These are phyloP conservation scores for Cubamyces sp. DNA, from an alignment of 768 basidiomycete species.

Conservation along the genomic window DNA sequence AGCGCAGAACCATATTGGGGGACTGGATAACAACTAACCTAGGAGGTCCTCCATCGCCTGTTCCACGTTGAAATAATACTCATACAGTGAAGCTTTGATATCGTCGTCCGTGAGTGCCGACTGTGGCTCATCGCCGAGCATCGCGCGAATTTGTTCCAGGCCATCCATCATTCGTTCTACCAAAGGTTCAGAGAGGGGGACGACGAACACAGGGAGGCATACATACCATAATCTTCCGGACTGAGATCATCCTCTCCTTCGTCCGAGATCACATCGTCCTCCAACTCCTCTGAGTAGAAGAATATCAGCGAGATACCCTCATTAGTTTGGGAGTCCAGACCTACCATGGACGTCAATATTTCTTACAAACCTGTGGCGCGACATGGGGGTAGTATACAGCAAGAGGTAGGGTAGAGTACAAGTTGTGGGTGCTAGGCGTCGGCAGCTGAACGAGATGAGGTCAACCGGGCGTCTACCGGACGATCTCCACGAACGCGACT, in stretches of 20 bases:
- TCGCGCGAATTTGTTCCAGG: constrained; percentile 64
- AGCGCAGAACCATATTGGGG: background rate
- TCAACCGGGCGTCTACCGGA: constrained; percentile 10
- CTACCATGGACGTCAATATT: constrained; percentile 81
- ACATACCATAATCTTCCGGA: constrained; percentile 78
- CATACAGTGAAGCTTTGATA: constrained; percentile 84
- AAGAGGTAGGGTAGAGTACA: constrained; percentile 21
- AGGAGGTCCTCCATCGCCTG: constrained; percentile 74
- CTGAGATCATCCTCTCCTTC: constrained; percentile 81
- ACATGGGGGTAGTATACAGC: constrained; percentile 56
- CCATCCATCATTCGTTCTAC: constrained; percentile 71
- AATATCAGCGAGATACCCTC: background rate
- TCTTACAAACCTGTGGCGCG: constrained; percentile 87
- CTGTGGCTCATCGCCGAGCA: constrained; percentile 66
- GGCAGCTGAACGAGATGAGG: constrained; percentile 11
- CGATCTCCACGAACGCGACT: background rate
- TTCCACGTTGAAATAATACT: constrained; percentile 84
- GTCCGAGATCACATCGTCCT: constrained; percentile 79
- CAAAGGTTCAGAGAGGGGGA: constrained; percentile 1
- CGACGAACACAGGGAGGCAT: constrained; percentile 27
- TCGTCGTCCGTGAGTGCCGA: constrained; percentile 74
- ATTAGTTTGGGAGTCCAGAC: constrained; percentile 3
- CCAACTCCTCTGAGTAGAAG: constrained; percentile 70
- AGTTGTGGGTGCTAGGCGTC: background rate
- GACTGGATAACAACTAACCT: constrained; percentile 49